Percentiles rank a stretch among this genome's conserved stretches.
These are phyloP conservation scores for Filosporella fistucella DNA, from an alignment of 495 filamentous ascomycete species.

Conservation along the genomic window DNA sequence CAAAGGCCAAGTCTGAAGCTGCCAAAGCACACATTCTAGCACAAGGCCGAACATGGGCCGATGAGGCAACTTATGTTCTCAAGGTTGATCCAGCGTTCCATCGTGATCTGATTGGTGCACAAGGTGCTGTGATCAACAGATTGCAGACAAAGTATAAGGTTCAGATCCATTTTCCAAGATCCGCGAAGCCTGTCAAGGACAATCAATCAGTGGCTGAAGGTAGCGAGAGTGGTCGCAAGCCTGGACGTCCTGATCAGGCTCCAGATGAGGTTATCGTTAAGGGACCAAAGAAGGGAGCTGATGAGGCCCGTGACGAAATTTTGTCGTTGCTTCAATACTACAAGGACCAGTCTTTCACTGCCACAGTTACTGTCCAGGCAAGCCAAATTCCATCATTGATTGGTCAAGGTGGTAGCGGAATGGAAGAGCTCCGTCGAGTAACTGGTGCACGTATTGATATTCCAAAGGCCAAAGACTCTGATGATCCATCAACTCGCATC, in stretches of 20 bases:
- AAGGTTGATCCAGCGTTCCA: constrained; percentile 90
- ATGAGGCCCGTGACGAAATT: constrained; percentile 86
- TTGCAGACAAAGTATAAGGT: constrained; percentile 87
- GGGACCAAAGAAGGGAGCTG: constrained; percentile 86
- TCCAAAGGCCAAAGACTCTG: constrained; percentile 50
- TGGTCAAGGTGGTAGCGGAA: constrained; percentile 79
- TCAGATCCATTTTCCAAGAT: constrained; percentile 88
- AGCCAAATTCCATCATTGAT: constrained; percentile 86
- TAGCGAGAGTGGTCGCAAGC: constrained; percentile 62
- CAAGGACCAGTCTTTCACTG: constrained; percentile 74
- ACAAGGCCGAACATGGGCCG: constrained; percentile 73
- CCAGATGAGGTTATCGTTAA: constrained; percentile 87
- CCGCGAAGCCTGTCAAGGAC: constrained; percentile 54
- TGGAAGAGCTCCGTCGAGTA: constrained; percentile 79
- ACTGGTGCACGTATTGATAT: constrained; percentile 89
- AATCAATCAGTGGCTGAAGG: constrained; percentile 65
- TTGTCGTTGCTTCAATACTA: constrained; percentile 80
- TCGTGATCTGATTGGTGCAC: constrained; percentile 83
- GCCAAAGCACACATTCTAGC: constrained; percentile 72
- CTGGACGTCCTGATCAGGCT: constrained; percentile 66
- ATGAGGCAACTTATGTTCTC: constrained; percentile 78
- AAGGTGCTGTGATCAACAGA: constrained; percentile 87
- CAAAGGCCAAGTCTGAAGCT: constrained; percentile 68
- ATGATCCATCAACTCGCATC: constrained; percentile 56
- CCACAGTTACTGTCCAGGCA: constrained; percentile 78